phyloP scores from a whole-genome alignment of 768 basidiomycete genomes.

The Favolaschia claudopus region DNA sequence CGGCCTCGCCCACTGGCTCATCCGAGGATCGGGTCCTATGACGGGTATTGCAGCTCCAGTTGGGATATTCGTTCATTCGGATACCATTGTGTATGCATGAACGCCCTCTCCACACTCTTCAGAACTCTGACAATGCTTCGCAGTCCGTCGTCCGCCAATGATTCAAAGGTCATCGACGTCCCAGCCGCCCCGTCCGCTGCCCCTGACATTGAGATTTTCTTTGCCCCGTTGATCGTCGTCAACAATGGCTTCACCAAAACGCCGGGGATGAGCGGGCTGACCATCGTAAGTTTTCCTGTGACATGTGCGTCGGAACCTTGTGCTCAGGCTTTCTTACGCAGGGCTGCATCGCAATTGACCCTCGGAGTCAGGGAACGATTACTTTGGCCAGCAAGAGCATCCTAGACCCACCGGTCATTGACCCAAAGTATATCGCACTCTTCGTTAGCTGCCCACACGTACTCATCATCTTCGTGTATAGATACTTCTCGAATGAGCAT shows the following conservation, averaged over 20 bases:
- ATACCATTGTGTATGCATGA: conserved; percentile 15
- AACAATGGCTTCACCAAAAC: conserved; percentile 17
- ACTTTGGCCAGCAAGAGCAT: conserved; percentile 9
- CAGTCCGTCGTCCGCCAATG: not conserved
- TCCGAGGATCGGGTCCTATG: conserved; percentile 8
- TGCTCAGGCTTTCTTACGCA: not conserved
- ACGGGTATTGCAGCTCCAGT: conserved; percentile 7
- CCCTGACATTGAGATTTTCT: conserved; percentile 18
- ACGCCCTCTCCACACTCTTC: too few relatives aligned
- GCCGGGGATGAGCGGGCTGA: conserved; percentile 3
- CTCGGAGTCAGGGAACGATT: conserved; percentile 15
- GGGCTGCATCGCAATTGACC: conserved; percentile 8
- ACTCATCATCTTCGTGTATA: not conserved
- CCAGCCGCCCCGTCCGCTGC: not conserved
- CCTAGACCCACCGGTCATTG: conserved; percentile 11
- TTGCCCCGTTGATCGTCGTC: conserved; percentile 17
- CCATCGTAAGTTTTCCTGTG: not conserved
- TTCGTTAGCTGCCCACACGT: too few relatives aligned
- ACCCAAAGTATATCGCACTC: conserved; percentile 16
- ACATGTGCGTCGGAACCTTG: not conserved
- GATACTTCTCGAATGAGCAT: conserved; percentile 25
- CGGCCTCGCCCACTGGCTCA: conserved; percentile 11
- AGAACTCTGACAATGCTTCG: too few relatives aligned
- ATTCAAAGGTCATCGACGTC: conserved; percentile 4
- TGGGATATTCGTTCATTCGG: conserved; percentile 15